Base-by-base conservation (phyloP, 2,329 filamentous ascomycete species). In the Penicillium rolfsii region DNA sequence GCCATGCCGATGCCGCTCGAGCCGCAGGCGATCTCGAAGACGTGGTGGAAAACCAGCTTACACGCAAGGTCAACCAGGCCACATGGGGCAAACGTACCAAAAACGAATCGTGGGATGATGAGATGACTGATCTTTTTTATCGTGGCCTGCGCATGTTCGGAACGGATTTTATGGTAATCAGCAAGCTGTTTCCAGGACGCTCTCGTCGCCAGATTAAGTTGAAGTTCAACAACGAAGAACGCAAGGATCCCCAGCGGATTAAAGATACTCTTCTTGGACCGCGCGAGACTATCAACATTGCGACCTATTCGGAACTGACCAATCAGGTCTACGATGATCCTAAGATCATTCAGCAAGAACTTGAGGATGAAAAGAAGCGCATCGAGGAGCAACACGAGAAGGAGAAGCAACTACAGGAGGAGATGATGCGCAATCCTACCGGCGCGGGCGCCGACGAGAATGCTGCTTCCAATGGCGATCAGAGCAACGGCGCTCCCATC, bases 151-250 rank as follows among this genome's bases (percentile, higher is more conserved):
- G 81, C 22, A 85, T 85, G 78, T 89, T 87, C 67, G 87, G 87
- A 38, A 89, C 85, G 0, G 86, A 89, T 69, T 89, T 89, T 66
- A 81, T 83, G 74, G 84, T 88, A 74, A 87, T 89, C 65, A 84
- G 81, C 67, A 84, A 85, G 61, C 80, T 89, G 76, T 88, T 89
- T 65, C 83, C 84, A 0, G 82, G 82, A 11, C 79, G 82, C 50
- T 85, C 82, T 9, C 79, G 87, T n/a, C 80, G 81, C n/a, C 82
- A 85, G 67, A 85, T 89, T 67, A 89, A 89, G 72, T 73, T 82
- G 16, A 89, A 89, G 67, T 89, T 87, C 74, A 82, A 81, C 30
- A 83, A 84, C 40, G 87, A 89, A 72, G 85, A 89, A 71, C 80
- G 82, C 26, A 74, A 81, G 5, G 79, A 87, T 66, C 82, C 84